Conservation (phyloP, 768 basidiomycete genomes). For the Vishniacozyma victoriae region DNA sequence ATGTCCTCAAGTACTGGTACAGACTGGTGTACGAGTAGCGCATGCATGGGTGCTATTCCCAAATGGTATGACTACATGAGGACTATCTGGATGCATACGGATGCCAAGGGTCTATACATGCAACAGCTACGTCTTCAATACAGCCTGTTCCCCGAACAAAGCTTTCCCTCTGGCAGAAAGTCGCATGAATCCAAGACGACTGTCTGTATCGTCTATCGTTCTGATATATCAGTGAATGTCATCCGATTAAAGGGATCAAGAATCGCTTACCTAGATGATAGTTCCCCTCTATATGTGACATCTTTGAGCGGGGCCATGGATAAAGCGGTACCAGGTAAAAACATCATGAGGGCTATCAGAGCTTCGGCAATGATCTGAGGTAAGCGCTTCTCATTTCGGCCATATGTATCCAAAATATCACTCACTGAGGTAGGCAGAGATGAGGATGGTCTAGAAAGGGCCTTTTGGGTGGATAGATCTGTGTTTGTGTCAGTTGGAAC, state of each 20-base stretch:
- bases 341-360: slow-evolving; percentile 30
- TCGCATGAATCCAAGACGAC: slow-evolving; percentile 33
- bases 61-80: too few species aligned
- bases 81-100: too few species aligned
- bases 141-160: slow-evolving; percentile 30
- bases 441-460: slow-evolving; percentile 21
- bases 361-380: slow-evolving; percentile 41
- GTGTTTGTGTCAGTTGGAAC: background rate
- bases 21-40: too few species aligned
- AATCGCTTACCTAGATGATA: slow-evolving; percentile 40
- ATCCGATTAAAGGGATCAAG: background rate
- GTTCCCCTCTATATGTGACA: slow-evolving; percentile 43
- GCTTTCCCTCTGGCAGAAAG: slow-evolving; percentile 18
- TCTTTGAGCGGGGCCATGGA: slow-evolving; percentile 29
- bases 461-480: slow-evolving; percentile 45
- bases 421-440: slow-evolving; percentile 37
- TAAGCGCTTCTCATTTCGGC: background rate
- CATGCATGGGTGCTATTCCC: too few species aligned
- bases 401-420: background rate
- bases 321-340: slow-evolving; percentile 37
- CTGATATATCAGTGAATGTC: slow-evolving; percentile 7
- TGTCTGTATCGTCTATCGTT: slow-evolving; percentile 31
- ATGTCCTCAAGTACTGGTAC: too few species aligned
- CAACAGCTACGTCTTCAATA: background rate
- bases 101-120: background rate